Percentiles rank a stretch among this genome's conserved stretches.
Evolutionary conservation across 176 grass and related monocot genomes (phyloP).

Genomic region (Lolium perenne): DNA sequence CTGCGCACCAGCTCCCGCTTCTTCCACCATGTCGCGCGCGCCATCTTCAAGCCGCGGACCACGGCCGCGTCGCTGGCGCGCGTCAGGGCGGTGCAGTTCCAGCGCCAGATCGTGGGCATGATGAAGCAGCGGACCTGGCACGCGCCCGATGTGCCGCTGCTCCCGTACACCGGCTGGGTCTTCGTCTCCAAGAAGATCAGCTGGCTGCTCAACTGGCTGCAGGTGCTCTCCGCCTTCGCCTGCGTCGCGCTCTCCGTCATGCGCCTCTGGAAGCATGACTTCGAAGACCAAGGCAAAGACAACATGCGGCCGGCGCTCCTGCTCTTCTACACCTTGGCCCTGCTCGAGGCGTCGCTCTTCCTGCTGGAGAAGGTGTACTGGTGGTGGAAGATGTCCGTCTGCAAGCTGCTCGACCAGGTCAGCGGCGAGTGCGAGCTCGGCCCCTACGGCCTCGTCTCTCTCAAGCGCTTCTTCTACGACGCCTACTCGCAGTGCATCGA

Average conservation of each 20-base stretch:
- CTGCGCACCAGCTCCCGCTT: conserved; percentile 51
- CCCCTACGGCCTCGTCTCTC: conserved; percentile 46
- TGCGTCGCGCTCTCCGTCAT: conserved; percentile 55
- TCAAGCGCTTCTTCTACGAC: conserved; percentile 74
- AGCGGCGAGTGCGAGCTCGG: conserved; percentile 52
- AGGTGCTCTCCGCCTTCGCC: conserved; percentile 54
- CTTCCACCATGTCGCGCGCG: conserved; percentile 21
- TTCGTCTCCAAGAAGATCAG: conserved; percentile 58
- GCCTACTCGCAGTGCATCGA: conserved; percentile 67
- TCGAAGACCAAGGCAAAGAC: not conserved
- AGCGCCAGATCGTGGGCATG: conserved; percentile 1
- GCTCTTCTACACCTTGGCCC: conserved; percentile 73
- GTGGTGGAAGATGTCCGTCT: conserved; percentile 41
- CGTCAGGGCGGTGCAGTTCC: not conserved
- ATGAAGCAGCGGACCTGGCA: conserved; percentile 54
- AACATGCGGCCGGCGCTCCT: conserved; percentile 61
- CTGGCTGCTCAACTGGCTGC: conserved; percentile 50
- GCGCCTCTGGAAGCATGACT: conserved; percentile 54
- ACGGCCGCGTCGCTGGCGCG: not conserved
- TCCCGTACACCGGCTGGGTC: conserved; percentile 63
- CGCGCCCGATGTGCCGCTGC: conserved; percentile 51
- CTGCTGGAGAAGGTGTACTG: conserved; percentile 73
- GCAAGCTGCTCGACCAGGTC: conserved; percentile 54
- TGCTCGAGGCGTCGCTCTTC: conserved; percentile 63
- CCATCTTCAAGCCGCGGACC: not conserved